These are phyloP conservation scores for Uncinocarpus reesii DNA, from an alignment of 2,329 filamentous ascomycete genomes.

Conservation along the genomic window DNA sequence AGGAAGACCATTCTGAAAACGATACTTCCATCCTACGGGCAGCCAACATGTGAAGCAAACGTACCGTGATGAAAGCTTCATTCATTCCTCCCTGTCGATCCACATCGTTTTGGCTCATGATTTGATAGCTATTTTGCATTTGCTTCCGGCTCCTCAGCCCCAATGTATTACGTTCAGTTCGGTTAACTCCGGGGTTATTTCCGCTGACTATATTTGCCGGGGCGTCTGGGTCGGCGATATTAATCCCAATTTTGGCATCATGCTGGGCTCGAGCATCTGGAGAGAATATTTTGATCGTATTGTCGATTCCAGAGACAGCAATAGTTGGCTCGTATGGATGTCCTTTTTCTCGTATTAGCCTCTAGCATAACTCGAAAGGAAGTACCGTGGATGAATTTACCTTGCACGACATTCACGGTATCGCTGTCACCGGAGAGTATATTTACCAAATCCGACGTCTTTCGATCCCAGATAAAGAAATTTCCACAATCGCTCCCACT, in stretches of 20 bases:
- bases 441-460: constrained; percentile 51
- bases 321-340: constrained; percentile 59
- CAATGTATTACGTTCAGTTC: constrained; percentile 20
- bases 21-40: constrained; percentile 18
- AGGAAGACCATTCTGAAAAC: constrained; percentile 21
- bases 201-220: constrained; percentile 28
- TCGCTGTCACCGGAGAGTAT: constrained; percentile 58
- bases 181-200: constrained; percentile 22
- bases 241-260: constrained; percentile 47
- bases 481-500: constrained; percentile 57
- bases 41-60: constrained; percentile 23
- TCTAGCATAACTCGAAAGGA: neutral
- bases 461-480: constrained; percentile 59
- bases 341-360: constrained; percentile 28
- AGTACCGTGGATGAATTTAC: constrained; percentile 25
- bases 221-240: constrained; percentile 44
- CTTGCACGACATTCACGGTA: constrained; percentile 60
- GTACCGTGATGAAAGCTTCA: constrained; percentile 48
- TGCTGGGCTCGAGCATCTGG: constrained; percentile 49
- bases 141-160: constrained; percentile 49
- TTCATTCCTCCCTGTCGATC: constrained; percentile 48
- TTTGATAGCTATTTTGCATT: constrained; percentile 51
- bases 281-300: constrained; percentile 59
- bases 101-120: constrained; percentile 53
- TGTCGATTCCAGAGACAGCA: constrained; percentile 57